Evolutionary conservation across 345 rosid species (phyloP).

Genomic region (Dovyalis caffra): DNA sequence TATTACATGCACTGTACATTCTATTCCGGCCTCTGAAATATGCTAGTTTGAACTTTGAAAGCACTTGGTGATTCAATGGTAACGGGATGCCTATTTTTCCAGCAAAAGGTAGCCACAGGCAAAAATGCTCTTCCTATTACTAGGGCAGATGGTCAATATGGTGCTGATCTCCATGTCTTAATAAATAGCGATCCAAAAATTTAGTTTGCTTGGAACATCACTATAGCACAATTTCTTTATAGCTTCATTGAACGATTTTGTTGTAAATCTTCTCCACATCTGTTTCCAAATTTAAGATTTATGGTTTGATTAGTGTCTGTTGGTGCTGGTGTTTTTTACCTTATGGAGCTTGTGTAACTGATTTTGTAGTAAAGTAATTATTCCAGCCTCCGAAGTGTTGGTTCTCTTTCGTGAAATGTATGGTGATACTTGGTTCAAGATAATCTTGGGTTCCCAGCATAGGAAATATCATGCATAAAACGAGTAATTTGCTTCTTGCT

Average conservation of each 20-base stretch:
- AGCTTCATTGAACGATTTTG: constrained; percentile 11
- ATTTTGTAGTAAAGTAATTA: neutral
- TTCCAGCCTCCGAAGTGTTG: neutral
- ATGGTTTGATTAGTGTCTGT: neutral
- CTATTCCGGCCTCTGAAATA: constrained; percentile 8
- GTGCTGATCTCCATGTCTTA: neutral
- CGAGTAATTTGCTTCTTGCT: no score
- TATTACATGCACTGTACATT: constrained; percentile 19
- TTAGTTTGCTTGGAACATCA: neutral
- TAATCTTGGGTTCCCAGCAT: no score
- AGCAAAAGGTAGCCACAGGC: neutral
- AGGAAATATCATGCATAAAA: no score
- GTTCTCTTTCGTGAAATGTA: neutral
- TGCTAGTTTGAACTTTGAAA: constrained; percentile 15
- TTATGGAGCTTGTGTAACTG: neutral
- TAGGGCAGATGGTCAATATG: neutral
- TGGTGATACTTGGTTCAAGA: no score
- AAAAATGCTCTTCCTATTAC: neutral
- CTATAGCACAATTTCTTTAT: neutral
- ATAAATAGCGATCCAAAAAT: neutral
- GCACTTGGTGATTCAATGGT: neutral
- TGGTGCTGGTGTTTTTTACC: neutral
- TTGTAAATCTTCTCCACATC: constrained; percentile 2
- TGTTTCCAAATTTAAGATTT: neutral
- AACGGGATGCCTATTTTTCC: neutral